These are phyloP conservation scores for Babesia ovata DNA, from an alignment of 169 alveolate species.

Conservation along the genomic window DNA sequence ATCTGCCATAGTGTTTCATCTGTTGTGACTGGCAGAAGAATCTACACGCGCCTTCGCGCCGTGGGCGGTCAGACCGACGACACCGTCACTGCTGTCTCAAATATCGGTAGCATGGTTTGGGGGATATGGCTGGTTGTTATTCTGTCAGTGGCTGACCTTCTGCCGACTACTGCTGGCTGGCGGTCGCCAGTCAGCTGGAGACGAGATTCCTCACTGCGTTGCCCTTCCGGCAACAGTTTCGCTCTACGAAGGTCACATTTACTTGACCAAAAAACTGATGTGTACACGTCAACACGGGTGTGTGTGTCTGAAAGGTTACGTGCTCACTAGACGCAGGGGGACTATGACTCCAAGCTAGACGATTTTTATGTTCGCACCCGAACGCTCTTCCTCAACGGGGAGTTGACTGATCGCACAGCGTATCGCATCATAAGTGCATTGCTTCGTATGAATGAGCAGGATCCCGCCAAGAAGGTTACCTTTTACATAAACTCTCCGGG, in stretches of 20 bases:
- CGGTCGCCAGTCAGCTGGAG: neutral
- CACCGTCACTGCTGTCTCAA: neutral
- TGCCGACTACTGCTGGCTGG: neutral
- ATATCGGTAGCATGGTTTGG: neutral
- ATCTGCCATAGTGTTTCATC: neutral
- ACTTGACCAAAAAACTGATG: neutral
- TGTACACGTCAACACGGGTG: neutral
- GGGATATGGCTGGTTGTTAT: neutral
- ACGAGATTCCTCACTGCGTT: neutral
- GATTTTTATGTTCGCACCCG: conserved; percentile 53
- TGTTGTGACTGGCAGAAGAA: neutral
- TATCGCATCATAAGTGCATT: conserved; percentile 77
- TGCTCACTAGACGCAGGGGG: conserved; percentile 3
- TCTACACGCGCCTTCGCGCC: neutral
- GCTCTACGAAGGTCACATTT: neutral
- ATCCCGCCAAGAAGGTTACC: conserved; percentile 73
- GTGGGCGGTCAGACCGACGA: neutral
- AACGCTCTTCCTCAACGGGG: conserved; percentile 74
- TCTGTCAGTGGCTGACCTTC: neutral
- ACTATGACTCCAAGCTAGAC: conserved; percentile 34
- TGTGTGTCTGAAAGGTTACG: neutral
- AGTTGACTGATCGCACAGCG: conserved; percentile 77
- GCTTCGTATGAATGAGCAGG: conserved; percentile 76
- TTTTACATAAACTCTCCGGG: conserved; percentile 87
- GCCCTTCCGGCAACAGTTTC: neutral